phyloP scores from a whole-genome alignment of 2,329 filamentous ascomycete species.

The Pseudogymnoascus sp. region DNA sequence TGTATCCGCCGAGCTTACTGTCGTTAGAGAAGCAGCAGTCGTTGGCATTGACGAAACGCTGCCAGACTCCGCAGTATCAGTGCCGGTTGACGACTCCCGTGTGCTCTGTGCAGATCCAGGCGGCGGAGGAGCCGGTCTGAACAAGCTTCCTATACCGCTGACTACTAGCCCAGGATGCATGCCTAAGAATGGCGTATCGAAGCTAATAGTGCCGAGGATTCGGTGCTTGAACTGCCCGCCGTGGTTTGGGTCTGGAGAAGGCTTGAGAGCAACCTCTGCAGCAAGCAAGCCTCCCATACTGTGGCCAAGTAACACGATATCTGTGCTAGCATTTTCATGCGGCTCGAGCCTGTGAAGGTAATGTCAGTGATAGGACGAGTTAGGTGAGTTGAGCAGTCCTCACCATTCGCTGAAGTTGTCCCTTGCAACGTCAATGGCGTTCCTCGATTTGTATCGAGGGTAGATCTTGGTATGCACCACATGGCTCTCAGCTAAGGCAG shows the following conservation, averaged over 20 bases:
- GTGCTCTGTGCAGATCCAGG: conserved; percentile 17
- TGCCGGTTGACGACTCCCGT: not conserved
- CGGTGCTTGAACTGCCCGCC: conserved; percentile 54
- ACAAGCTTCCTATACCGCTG: conserved; percentile 74
- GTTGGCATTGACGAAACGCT: not conserved
- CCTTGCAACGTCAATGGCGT: conserved; percentile 61
- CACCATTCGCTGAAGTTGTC: conserved; percentile 78
- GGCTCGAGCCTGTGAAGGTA: conserved; percentile 52
- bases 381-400: conserved; percentile 16
- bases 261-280: conserved; percentile 66
- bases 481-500: conserved; percentile 62
- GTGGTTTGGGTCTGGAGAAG: conserved; percentile 15
- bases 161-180: conserved; percentile 81
- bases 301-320: conserved; percentile 77
- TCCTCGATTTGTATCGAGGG: conserved; percentile 69
- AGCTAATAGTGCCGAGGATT: conserved; percentile 71
- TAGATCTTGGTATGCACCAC: conserved; percentile 82
- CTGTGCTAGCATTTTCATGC: conserved; percentile 64
- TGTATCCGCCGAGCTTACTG: not conserved
- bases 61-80: not conserved
- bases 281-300: conserved; percentile 83
- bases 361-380: conserved; percentile 1
- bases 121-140: conserved; percentile 42
- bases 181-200: conserved; percentile 81
- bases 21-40: not conserved